A percentile compares a stretch with the other conserved stretches of the same genome.
Conservation (phyloP, 768 basidiomycete genomes). For the Serendipita sp. region DNA sequence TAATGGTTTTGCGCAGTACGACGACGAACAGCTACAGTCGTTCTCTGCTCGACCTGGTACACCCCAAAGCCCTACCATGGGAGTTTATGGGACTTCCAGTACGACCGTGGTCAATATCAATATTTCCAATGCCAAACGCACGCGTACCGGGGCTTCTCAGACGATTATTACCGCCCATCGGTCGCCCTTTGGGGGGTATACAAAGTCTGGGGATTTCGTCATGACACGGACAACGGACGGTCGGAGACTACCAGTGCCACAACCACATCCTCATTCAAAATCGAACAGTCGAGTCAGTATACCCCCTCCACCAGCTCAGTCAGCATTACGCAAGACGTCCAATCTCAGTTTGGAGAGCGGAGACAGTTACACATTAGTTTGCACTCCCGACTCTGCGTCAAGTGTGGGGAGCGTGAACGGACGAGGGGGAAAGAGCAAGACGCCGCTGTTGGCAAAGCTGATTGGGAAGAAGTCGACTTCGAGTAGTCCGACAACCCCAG, state of each 20-base stretch:
- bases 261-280: constrained; percentile 1
- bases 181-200: constrained; percentile 3
- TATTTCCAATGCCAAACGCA: background rate
- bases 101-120: no score
- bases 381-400: background rate
- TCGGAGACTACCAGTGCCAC: background rate
- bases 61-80: background rate
- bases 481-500: background rate
- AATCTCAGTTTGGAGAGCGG: background rate
- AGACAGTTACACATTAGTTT: background rate
- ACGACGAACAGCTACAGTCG: no score
- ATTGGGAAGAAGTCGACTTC: background rate
- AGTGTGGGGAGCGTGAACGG: background rate
- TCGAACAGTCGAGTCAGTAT: background rate
- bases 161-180: constrained; percentile 2
- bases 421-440: background rate
- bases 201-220: constrained; percentile 2
- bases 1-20: no score
- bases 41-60: background rate
- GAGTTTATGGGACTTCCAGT: background rate
- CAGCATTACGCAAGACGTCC: background rate
- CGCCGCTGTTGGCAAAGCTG: background rate
- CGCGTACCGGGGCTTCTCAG: background rate
- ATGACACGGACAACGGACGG: background rate
- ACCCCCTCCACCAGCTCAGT: background rate